Base-by-base conservation (phyloP, 2,329 filamentous ascomycete species). In the Epichloe baconii region DNA sequence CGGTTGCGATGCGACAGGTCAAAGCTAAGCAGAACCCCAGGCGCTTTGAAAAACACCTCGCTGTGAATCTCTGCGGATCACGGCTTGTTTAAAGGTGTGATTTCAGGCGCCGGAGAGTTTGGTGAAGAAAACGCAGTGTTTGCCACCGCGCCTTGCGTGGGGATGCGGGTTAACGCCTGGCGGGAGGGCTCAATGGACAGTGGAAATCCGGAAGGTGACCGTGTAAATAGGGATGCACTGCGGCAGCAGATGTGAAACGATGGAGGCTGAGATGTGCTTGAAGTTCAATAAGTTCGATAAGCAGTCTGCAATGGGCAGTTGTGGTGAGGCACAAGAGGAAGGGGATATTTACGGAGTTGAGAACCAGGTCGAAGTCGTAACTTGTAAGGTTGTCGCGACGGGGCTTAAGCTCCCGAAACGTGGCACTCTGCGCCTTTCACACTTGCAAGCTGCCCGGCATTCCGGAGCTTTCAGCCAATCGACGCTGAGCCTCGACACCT, bases 81-180 rank as follows among this genome's bases (percentile, higher is more conserved):
- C 88, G 86, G 88, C 88, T 64, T 90, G 64, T 90, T 93, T 90
- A 88, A 91, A 90, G 86, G 86, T 75, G 76, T 74, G 49, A 56
- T 63, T 66, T 58, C 58, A 62, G 62, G 65, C 67, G 67, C 63
- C 59, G 59, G 61, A 62, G 58, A 59, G 56, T 44, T 47, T 21
- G 40, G 41, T 26, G 45, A 23, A 11, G 35, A 45, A 34, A 19
- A 42, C 3, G 21, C 8, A 26, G 19, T 5, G 19, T 52, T 52
- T 47, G 43, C 51, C 47, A 47, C 47, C 4, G 47, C 47, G 23
- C 17, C 19, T 37, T 21, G 40, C 34, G 37, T 46, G 31, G 19
- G 37, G 5, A 19, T 26, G n/a, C 36, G 19, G 4, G 46, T 26
- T 5, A 10, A 34, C 15, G 17, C 34, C 38, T 21, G 23, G 12